Percentiles rank a stretch among this genome's conserved stretches.
Evolutionary conservation across 1,139 yeast genomes (phyloP).

Genomic region (Yamadazyma diddensiae): DNA sequence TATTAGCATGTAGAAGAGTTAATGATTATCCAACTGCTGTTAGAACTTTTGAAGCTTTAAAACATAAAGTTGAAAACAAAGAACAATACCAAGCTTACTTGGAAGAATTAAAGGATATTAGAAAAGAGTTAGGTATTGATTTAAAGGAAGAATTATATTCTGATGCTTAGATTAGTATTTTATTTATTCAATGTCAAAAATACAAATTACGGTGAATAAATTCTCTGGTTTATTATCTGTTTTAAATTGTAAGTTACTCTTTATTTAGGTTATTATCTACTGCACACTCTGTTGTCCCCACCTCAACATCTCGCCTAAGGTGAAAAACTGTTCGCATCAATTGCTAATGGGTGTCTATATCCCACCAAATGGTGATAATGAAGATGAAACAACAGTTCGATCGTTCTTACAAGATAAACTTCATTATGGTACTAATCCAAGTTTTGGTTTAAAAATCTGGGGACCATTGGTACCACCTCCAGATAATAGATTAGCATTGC

Average conservation of each 20-base stretch:
- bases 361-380: slow-evolving; percentile 23
- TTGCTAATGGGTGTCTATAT: slow-evolving; percentile 30
- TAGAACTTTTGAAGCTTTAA: slow-evolving; percentile 93
- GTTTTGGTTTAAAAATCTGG: slow-evolving; percentile 55
- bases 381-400: slow-evolving; percentile 3
- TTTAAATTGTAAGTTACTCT: too few relatives aligned
- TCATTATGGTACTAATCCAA: slow-evolving; percentile 35
- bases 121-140: slow-evolving; percentile 91
- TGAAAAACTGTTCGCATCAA: too few relatives aligned
- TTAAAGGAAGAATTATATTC: slow-evolving; percentile 84
- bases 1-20: slow-evolving; percentile 98
- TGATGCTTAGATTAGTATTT: slow-evolving; percentile 21
- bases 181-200: neutral
- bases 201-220: too few relatives aligned
- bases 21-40: slow-evolving; percentile 98
- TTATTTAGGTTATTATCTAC: too few relatives aligned
- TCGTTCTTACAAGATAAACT: slow-evolving; percentile 3
- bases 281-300: too few relatives aligned
- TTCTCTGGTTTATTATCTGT: neutral
- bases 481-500: slow-evolving; percentile 51
- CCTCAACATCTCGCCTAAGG: neutral
- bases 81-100: slow-evolving; percentile 94
- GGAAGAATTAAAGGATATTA: slow-evolving; percentile 87
- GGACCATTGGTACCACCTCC: slow-evolving; percentile 67
- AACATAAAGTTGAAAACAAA: slow-evolving; percentile 91